Base-by-base conservation (phyloP, 83 land plant species). In the Picea engelmannii region DNA sequence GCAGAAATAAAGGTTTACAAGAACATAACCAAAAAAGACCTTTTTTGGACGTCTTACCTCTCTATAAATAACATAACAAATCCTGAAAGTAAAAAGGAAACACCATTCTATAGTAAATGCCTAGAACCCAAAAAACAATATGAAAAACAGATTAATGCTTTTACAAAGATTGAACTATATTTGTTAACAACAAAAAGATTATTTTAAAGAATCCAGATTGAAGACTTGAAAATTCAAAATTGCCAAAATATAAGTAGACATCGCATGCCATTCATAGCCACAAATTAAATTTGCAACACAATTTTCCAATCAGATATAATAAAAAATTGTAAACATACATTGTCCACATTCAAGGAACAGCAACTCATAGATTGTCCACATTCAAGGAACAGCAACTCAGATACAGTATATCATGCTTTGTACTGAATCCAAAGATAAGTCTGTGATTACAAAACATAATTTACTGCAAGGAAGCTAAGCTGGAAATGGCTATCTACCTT, bases 401-500 rank as follows among this genome's bases (percentile, higher is more conserved):
- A n/a, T n/a, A n/a, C n/a, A n/a, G n/a, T n/a, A n/a, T n/a, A 68
- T 20, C 73, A 38, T 69, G 35, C 47, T 38, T n/a, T 38, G n/a
- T 31, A 24, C 4, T 15, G 20, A 52, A 55, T 40, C 78, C 78
- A 52, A 76, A 4, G 16, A 75, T 75, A 52, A 52, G 5, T 10
- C 2, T 52, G 35, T n/a, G 55, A 52, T 13, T 75, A 40, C 47
- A 27, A 75, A 52, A 75, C 52, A 75, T 2, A 75, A 23, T 52
- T 13, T 16, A 42, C 4, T 16, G 40, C n/a, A 16, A 70, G 49
- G 10, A 42, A n/a, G 52, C 47, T 21, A 73, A 73, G 17, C 23
- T 73, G 16, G 55, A 73, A 73, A 73, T 21, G 49, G 13, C 62
- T 23, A 20, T 17, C 31, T 76, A 96, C 98, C 97, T 96, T 69